phyloP scores from a whole-genome alignment of 352 stramenopile genomes.

The Blastocystis sp. region DNA sequence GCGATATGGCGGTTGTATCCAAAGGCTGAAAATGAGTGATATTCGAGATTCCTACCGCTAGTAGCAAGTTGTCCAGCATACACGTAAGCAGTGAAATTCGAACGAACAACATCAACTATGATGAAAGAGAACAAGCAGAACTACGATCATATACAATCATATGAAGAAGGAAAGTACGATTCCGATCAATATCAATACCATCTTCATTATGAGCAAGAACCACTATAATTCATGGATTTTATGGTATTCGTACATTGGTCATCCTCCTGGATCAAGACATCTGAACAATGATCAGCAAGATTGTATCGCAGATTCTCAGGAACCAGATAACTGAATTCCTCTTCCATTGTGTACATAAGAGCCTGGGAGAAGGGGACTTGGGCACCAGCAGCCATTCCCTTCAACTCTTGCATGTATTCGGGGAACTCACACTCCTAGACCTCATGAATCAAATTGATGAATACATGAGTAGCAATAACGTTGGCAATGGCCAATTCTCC shows the following conservation, averaged over 20 bases:
- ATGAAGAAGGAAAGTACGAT: constrained; percentile 54
- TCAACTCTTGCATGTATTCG: constrained; percentile 49
- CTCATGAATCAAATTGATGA: not conserved
- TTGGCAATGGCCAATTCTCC: not conserved
- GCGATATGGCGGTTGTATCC: constrained; percentile 42
- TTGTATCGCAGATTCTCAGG: constrained; percentile 35
- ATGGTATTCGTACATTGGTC: not conserved
- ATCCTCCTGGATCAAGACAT: constrained; percentile 47
- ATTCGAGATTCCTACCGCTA: not conserved
- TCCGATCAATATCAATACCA: constrained; percentile 51
- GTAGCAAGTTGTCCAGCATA: constrained; percentile 46
- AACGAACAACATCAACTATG: not conserved
- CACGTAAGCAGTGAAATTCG: constrained; percentile 38
- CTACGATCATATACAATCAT: constrained; percentile 8
- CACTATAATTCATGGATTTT: not conserved
- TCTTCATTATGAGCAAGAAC: constrained; percentile 58
- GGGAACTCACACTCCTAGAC: constrained; percentile 8
- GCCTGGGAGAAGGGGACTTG: not conserved
- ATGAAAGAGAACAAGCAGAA: not conserved
- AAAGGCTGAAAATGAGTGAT: not conserved
- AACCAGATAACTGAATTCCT: constrained; percentile 60
- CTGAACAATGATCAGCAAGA: constrained; percentile 47
- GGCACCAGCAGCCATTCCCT: constrained; percentile 53
- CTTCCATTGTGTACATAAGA: constrained; percentile 60
- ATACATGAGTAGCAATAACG: constrained; percentile 12